phyloP scores from a whole-genome alignment of 306 rosid species.

The Citrullus colocynthis region DNA sequence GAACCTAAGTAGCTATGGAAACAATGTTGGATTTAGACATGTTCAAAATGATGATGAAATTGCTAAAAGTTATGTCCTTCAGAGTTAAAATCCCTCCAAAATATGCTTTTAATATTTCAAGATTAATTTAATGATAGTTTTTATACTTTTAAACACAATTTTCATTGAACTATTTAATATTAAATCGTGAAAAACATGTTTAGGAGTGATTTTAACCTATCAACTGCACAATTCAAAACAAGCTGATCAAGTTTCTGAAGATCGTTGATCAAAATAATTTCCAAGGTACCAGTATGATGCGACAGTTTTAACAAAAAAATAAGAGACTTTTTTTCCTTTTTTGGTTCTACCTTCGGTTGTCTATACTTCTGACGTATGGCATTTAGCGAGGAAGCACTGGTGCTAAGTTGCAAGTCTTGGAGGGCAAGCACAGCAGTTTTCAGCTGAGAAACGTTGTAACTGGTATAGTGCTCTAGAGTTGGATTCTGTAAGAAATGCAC shows the following conservation, averaged over 20 bases:
- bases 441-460: constrained; percentile 53
- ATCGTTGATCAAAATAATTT: not conserved
- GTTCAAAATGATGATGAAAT: no score
- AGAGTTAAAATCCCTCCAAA: no score
- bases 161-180: no score
- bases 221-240: not conserved
- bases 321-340: not conserved
- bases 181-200: no score
- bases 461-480: constrained; percentile 66
- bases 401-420: constrained; percentile 52
- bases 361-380: constrained; percentile 66
- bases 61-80: no score
- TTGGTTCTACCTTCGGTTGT: constrained; percentile 46
- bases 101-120: no score
- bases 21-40: no score
- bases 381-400: constrained; percentile 39
- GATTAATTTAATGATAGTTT: no score
- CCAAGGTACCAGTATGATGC: not conserved
- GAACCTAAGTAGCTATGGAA: no score
- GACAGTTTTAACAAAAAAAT: not conserved
- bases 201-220: not conserved
- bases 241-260: not conserved
- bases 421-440: constrained; percentile 56
- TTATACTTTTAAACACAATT: no score
- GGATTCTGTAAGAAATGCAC: constrained; percentile 41